phyloP scores from a whole-genome alignment of 2,329 filamentous ascomycete genomes.

The Davidsoniella australis region DNA sequence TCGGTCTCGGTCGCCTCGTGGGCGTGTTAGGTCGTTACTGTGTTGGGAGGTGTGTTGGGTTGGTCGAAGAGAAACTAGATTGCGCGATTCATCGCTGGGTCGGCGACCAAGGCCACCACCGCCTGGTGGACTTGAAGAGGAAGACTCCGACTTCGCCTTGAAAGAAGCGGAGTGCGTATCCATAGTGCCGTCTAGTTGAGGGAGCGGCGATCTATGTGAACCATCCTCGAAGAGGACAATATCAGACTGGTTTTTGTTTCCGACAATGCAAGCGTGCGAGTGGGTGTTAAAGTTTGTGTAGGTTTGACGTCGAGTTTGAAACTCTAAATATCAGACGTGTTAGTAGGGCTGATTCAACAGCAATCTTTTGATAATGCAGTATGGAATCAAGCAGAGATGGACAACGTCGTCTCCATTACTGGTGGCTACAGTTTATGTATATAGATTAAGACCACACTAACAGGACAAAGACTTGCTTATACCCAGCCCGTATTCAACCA shows the following conservation, averaged over 20 bases:
- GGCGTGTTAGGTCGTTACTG: slow-evolving; percentile 2
- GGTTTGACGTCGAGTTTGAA: not conserved
- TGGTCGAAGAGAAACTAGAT: not conserved
- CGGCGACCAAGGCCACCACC: not conserved
- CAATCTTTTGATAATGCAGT: too few relatives aligned
- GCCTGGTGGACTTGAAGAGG: slow-evolving; percentile 3
- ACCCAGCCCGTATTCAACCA: too few relatives aligned
- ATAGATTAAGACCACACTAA: too few relatives aligned
- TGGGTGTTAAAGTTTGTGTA: slow-evolving; percentile 1
- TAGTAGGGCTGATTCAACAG: too few relatives aligned
- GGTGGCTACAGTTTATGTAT: too few relatives aligned
- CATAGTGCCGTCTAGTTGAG: slow-evolving; percentile 9
- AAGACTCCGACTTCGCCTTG: slow-evolving; percentile 9
- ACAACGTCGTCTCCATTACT: too few relatives aligned
- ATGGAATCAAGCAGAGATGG: too few relatives aligned
- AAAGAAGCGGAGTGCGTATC: slow-evolving; percentile 9
- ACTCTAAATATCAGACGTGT: too few relatives aligned
- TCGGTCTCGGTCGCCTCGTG: slow-evolving; percentile 4
- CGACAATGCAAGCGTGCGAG: too few relatives aligned
- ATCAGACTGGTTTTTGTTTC: not conserved
- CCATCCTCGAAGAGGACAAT: slow-evolving; percentile 11
- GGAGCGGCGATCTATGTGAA: slow-evolving; percentile 3
- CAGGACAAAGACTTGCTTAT: too few relatives aligned
- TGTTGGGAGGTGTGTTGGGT: slow-evolving; percentile 1
- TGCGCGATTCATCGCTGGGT: slow-evolving; percentile 3